Percentiles rank a stretch among this genome's conserved stretches.
Conservation (phyloP, 495 filamentous ascomycete species). For the Aspergillus ostianus region DNA sequence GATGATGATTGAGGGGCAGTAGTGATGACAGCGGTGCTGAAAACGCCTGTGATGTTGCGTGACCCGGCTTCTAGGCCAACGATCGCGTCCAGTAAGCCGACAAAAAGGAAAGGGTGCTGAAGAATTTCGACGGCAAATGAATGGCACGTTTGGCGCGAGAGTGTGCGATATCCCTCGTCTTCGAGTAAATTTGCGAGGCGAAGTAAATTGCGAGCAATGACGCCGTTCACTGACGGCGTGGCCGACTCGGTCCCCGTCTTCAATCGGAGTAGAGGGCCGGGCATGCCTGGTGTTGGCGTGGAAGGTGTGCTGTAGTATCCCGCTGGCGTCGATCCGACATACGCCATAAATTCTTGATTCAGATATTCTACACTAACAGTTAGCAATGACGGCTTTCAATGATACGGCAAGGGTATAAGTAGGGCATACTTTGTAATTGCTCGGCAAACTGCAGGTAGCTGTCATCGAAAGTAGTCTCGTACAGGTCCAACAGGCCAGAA, state of each 20-base stretch:
- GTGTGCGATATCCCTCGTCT: constrained; percentile 58
- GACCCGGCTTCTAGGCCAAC: constrained; percentile 65
- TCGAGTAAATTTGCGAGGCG: constrained; percentile 70
- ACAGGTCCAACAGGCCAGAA: constrained; percentile 79
- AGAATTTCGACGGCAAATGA: constrained; percentile 89
- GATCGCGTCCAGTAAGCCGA: constrained; percentile 71
- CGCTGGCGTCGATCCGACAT: constrained; percentile 41
- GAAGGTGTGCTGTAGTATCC: constrained; percentile 87
- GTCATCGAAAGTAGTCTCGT: constrained; percentile 82
- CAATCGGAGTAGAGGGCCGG: constrained; percentile 77
- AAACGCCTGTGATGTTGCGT: constrained; percentile 43
- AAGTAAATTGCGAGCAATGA: constrained; percentile 79
- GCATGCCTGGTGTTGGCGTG: constrained; percentile 60
- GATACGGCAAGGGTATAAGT: neutral
- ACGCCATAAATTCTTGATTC: constrained; percentile 67
- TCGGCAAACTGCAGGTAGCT: constrained; percentile 80
- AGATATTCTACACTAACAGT: constrained; percentile 54
- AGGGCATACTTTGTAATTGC: constrained; percentile 66
- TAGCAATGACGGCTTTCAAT: constrained; percentile 12
- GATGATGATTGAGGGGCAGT: constrained; percentile 18
- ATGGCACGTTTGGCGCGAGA: constrained; percentile 70
- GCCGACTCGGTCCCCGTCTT: constrained; percentile 93
- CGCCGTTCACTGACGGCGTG: constrained; percentile 84
- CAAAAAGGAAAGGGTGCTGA: constrained; percentile 88
- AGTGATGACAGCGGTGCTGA: constrained; percentile 29